Conservation (phyloP, 306 rosid species). For the Abrus precatorius region DNA sequence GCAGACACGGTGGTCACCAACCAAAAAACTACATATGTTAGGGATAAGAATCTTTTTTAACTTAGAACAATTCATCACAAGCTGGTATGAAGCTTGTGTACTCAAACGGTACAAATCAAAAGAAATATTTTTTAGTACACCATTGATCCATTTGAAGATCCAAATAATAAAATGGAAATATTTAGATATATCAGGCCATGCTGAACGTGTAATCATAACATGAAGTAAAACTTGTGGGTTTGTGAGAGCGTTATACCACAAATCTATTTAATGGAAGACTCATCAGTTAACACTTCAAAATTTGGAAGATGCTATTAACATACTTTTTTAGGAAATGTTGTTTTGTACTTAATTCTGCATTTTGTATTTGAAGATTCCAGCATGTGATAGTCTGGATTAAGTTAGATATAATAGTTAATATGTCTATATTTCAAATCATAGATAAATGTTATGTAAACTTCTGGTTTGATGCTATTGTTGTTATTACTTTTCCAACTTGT, state of each 20-base stretch:
- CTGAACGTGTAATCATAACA: conserved; percentile 1
- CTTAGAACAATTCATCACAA: background rate
- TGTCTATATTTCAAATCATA: background rate
- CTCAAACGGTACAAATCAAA: background rate
- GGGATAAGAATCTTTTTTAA: background rate
- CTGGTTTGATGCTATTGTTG: background rate
- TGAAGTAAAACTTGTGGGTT: background rate
- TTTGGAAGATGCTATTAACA: background rate
- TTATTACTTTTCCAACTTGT: background rate
- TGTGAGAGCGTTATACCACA: background rate
- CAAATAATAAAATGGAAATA: background rate
- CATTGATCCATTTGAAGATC: background rate
- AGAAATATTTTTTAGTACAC: background rate
- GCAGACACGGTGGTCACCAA: background rate
- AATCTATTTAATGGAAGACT: background rate
- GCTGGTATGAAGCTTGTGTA: background rate
- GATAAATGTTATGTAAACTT: background rate
- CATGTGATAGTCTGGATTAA: background rate
- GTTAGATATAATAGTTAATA: background rate
- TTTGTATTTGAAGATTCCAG: background rate
- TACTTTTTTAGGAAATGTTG: background rate
- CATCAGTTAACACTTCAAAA: conserved; percentile 1
- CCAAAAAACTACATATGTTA: background rate
- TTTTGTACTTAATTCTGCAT: background rate
- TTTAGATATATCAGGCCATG: background rate